phyloP scores from a whole-genome alignment of 441 rosid species.

The Populus hybrid region DNA sequence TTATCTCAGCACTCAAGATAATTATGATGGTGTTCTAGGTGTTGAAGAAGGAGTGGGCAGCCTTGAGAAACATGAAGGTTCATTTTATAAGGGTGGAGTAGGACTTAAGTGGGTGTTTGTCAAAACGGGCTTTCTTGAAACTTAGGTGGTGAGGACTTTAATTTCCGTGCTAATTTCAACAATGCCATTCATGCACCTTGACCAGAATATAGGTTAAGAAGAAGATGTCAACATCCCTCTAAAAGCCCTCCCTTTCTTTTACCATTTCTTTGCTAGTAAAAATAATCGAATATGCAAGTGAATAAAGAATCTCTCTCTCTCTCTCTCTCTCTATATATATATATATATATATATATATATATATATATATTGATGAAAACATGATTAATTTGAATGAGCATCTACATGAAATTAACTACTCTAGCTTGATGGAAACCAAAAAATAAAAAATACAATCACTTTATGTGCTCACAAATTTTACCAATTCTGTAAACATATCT shows the following conservation, averaged over 20 bases:
- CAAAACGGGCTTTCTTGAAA: not conserved
- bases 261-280: not conserved
- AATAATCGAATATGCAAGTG: no score
- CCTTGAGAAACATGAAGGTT: constrained; percentile 17
- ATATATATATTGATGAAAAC: no score
- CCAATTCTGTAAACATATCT: not conserved
- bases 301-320: no score
- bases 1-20: not conserved
- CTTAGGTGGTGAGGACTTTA: not conserved
- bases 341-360: no score
- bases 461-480: not conserved
- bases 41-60: constrained; percentile 28
- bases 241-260: not conserved
- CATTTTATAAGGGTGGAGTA: constrained; percentile 24
- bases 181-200: constrained; percentile 19
- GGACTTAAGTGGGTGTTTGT: constrained; percentile 14
- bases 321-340: no score
- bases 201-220: not conserved
- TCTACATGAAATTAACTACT: not conserved
- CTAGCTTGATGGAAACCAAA: not conserved
- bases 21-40: constrained; percentile 8
- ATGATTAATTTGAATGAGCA: not conserved
- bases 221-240: not conserved
- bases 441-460: no score
- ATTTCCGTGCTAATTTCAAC: constrained; percentile 8